These are phyloP conservation scores for Ichthyophthirius multifiliis DNA, from an alignment of 169 alveolate species.

Conservation along the genomic window DNA sequence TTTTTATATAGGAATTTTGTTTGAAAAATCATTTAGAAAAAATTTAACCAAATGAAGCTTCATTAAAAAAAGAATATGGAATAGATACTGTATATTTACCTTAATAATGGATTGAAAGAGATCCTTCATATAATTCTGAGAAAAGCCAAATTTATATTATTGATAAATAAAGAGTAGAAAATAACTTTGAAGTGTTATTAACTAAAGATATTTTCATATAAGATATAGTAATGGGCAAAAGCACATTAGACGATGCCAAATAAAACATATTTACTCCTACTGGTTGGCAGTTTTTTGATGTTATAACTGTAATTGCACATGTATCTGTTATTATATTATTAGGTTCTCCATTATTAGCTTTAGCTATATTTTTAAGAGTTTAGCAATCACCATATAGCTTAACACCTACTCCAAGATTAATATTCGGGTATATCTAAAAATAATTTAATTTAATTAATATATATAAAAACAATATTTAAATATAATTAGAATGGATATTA, in stretches of 20 bases:
- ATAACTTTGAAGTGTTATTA: constrained; percentile 2
- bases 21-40: constrained; percentile 11
- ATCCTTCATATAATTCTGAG: constrained; percentile 7
- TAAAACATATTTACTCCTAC: constrained; percentile 8
- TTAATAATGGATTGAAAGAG: constrained; percentile 43
- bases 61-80: constrained; percentile 21
- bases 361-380: constrained; percentile 20
- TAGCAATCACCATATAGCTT: constrained; percentile 9
- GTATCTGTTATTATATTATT: constrained; percentile 3
- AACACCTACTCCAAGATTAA: constrained; percentile 17
- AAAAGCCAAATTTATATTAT: constrained; percentile 4
- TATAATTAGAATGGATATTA: too few species aligned
- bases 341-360: constrained; percentile 12
- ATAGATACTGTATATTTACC: constrained; percentile 21
- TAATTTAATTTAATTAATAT: too few species aligned
- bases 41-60: constrained; percentile 13
- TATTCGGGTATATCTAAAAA: constrained; percentile 8
- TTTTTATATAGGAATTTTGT: constrained; percentile 9
- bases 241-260: constrained; percentile 22
- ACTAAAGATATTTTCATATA: not conserved
- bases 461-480: too few species aligned
- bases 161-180: constrained; percentile 32
- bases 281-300: constrained; percentile 35
- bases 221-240: not conserved
- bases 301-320: constrained; percentile 34